These are phyloP conservation scores for Cladorrhinum samala DNA, from an alignment of 495 filamentous ascomycete genomes.

Conservation along the genomic window DNA sequence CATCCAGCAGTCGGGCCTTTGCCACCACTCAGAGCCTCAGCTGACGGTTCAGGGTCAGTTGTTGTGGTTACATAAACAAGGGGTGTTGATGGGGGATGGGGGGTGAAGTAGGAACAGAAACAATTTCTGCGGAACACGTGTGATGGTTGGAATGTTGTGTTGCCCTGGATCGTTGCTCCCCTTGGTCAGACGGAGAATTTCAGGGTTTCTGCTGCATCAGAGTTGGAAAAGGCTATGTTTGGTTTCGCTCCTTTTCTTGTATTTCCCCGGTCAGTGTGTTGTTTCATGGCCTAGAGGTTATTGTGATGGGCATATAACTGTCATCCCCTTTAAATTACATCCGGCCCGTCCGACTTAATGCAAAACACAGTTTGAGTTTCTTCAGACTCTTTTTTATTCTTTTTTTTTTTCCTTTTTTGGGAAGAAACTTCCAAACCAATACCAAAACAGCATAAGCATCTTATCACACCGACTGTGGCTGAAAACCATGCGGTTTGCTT, in stretches of 20 bases:
- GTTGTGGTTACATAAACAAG: neutral
- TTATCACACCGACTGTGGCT: no score
- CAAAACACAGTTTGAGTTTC: neutral
- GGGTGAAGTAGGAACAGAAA: neutral
- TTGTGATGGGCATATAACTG: neutral
- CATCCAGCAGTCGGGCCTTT: neutral
- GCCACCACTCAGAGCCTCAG: neutral
- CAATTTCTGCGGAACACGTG: neutral
- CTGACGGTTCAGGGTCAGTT: neutral
- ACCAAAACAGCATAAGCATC: no score
- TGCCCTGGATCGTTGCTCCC: neutral
- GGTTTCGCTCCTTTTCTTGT: no score
- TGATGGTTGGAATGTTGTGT: neutral
- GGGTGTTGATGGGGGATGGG: neutral
- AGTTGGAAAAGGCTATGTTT: no score
- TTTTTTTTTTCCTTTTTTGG: neutral
- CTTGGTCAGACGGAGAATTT: neutral
- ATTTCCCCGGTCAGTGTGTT: no score
- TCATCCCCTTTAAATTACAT: neutral
- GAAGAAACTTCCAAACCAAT: no score
- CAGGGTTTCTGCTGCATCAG: no score
- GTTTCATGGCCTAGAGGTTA: no score
- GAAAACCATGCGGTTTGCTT: conserved; percentile 31
- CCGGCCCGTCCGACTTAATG: neutral
- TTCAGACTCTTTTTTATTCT: neutral